Evolutionary conservation across 2,329 filamentous ascomycete genomes (phyloP), one percentile per base, ranked within the genome.

Genomic region (Cytospora chrysosperma): DNA sequence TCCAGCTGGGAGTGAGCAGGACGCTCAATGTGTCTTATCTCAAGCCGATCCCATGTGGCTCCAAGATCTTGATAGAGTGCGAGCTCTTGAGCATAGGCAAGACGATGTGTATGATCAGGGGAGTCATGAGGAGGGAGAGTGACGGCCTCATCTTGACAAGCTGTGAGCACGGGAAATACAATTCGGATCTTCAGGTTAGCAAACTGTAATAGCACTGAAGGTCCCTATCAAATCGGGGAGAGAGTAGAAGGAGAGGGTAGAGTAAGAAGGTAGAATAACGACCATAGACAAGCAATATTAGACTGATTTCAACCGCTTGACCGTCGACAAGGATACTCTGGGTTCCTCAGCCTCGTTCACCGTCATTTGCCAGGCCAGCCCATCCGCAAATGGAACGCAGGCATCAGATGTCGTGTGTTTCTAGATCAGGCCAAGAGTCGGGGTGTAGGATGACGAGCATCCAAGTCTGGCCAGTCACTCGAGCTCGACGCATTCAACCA

Each of bases 21-120:
- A 87, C 85, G 28, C 78, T 92, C 60, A 86, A 82, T 69, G 81
- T 89, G 50, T 90, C 86, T 0, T 92, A 90, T 72, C 75, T 92
- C 65, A 81, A 87, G 1, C 88, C 89, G 1, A 80, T 83, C 3
- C 82, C 83, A 1, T 70, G 73, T 15, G 86, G 83, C 12, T 76
- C 75, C 1, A 77, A 79, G 67, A 75, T 86, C 10, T 69, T 84
- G 24, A 71, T 90, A 51, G 79, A 85, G 67, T 82, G 82, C 67
- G 84, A 87, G 69, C 73, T 88, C 19, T 74, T 88, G 6, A 82
- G 86, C 66, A 74, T 81, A 21, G 88, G 88, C 2, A 81, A 78
- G 72, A 79, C 78, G 61, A 66, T 89, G 67, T 79, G 79, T 56
- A 78, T 82, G 15, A 62, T 89, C 6, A 79, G 79, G 65, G 85